A percentile compares a stretch with the other conserved stretches of the same genome.
phyloP scores from a whole-genome alignment of 805 yeast genomes.

The Candida succiphila region DNA sequence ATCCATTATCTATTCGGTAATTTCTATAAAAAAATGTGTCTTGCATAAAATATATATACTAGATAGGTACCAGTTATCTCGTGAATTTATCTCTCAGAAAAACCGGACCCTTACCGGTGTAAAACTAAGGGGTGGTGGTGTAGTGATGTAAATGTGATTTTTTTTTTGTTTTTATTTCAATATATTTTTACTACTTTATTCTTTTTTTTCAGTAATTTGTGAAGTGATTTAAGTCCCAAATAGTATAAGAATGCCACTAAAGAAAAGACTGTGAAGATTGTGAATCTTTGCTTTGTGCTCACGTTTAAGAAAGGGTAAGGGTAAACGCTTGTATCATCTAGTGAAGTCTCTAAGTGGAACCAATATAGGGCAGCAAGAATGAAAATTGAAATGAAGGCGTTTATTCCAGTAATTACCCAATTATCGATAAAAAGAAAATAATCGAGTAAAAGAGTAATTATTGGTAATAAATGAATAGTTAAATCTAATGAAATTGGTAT shows the following conservation, averaged over 20 bases:
- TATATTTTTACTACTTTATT: too few species aligned
- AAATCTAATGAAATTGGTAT: slow-evolving; percentile 46
- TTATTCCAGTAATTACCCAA: slow-evolving; percentile 24
- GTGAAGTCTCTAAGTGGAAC: slow-evolving; percentile 35
- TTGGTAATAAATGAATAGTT: slow-evolving; percentile 51
- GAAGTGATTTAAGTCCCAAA: too few species aligned
- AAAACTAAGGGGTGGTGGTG: too few species aligned
- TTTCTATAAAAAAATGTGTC: too few species aligned
- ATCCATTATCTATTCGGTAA: too few species aligned
- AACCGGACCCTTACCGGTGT: too few species aligned
- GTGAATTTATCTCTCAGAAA: too few species aligned
- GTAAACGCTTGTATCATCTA: slow-evolving; percentile 35
- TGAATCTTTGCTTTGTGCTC: slow-evolving; percentile 28
- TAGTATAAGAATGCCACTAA: slow-evolving; percentile 12
- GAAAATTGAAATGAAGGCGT: slow-evolving; percentile 30
- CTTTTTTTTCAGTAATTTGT: too few species aligned
- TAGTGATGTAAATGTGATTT: too few species aligned
- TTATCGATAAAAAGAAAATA: slow-evolving; percentile 42
- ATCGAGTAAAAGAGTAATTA: slow-evolving; percentile 40
- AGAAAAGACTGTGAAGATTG: slow-evolving; percentile 39
- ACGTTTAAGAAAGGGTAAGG: slow-evolving; percentile 67
- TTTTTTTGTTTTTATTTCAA: too few species aligned
- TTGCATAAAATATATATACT: too few species aligned
- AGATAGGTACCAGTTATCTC: too few species aligned
- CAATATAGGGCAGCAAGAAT: slow-evolving; percentile 40